These are phyloP conservation scores for Neofusicoccum sp. DNA, from an alignment of 2,329 filamentous ascomycete species.

Conservation along the genomic window DNA sequence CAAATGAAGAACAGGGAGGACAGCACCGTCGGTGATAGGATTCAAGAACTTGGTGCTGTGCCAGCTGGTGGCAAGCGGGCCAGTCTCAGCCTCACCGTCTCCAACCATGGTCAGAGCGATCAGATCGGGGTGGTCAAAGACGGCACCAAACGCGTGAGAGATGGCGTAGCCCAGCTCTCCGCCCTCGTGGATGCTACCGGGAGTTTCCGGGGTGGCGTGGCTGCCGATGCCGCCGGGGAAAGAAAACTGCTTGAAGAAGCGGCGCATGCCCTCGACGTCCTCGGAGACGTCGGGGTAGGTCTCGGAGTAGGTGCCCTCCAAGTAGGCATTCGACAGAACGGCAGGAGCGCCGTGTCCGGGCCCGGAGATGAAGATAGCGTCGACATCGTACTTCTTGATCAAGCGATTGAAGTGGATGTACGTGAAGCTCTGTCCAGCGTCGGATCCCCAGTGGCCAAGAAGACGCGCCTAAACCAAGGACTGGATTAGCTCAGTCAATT, in stretches of 20 bases:
- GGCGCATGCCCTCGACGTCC: constrained; percentile 65
- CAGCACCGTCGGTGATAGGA: constrained; percentile 73
- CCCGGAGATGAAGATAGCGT: constrained; percentile 71
- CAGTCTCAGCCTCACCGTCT: constrained; percentile 79
- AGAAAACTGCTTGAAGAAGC: constrained; percentile 80
- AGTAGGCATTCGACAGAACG: constrained; percentile 71
- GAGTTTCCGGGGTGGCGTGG: constrained; percentile 76
- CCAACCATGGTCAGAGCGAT: constrained; percentile 77
- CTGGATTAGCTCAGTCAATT: neutral
- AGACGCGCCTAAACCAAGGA: constrained; percentile 53
- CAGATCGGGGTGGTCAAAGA: constrained; percentile 71
- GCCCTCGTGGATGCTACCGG: constrained; percentile 74
- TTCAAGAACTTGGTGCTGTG: constrained; percentile 82
- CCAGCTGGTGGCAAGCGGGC: constrained; percentile 75
- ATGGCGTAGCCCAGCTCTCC: constrained; percentile 80
- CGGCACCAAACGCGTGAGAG: constrained; percentile 73
- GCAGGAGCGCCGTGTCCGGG: constrained; percentile 77
- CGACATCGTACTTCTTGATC: constrained; percentile 75
- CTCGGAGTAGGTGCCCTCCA: constrained; percentile 75
- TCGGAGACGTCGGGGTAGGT: constrained; percentile 73
- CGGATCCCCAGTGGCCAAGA: constrained; percentile 76
- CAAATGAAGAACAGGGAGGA: constrained; percentile 73
- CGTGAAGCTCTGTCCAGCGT: constrained; percentile 77
- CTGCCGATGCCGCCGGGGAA: constrained; percentile 77
- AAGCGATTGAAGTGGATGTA: constrained; percentile 80